Percentiles rank a stretch among this genome's conserved stretches.
Conservation (phyloP, 2,329 filamentous ascomycete genomes). For the Colletotrichum viniferum region DNA sequence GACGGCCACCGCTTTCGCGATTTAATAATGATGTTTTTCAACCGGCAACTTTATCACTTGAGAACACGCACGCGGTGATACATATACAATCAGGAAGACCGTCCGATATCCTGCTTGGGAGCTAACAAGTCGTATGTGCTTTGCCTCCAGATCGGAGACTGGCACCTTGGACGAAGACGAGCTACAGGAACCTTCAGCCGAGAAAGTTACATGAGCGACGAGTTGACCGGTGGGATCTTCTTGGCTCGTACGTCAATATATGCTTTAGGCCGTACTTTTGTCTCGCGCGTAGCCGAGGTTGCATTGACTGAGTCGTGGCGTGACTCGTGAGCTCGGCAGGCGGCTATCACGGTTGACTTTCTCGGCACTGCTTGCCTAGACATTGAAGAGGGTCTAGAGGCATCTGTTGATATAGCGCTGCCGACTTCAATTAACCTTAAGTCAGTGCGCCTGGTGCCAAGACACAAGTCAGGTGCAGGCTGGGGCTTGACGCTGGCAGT, state of each 20-base stretch:
- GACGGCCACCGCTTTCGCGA: background rate
- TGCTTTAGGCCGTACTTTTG: background rate
- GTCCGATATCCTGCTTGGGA: background rate
- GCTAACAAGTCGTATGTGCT: background rate
- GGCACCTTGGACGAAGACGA: background rate
- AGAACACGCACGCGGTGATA: background rate
- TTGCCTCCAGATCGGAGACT: background rate
- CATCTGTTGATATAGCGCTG: background rate
- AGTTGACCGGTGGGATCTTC: background rate
- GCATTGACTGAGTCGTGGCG: background rate
- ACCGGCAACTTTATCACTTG: background rate
- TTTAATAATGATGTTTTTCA: background rate
- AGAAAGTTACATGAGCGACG: background rate
- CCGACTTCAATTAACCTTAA: background rate
- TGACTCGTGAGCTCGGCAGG: background rate
- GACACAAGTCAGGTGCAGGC: background rate
- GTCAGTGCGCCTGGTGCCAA: background rate
- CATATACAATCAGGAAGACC: accelerated
- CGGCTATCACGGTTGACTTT: background rate
- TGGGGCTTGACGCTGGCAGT: background rate
- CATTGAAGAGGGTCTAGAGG: background rate
- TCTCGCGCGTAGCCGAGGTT: background rate
- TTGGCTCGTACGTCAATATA: background rate
- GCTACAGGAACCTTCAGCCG: background rate
- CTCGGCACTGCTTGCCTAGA: background rate